phyloP scores from a whole-genome alignment of 1,284 basidiomycete species.

The Boletus holoroseus region DNA sequence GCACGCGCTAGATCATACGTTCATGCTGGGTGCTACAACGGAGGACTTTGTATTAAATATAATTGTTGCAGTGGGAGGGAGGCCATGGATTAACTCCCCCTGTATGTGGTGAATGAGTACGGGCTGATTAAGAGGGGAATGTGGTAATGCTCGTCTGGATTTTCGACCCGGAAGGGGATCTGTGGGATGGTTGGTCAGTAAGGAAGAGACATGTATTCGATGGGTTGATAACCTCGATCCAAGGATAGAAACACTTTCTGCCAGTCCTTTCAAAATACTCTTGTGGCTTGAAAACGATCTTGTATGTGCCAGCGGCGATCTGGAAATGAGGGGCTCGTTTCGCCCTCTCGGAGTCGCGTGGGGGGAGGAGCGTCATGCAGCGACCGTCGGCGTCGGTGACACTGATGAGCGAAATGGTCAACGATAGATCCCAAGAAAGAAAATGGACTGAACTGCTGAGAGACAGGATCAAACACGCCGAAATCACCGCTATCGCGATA shows the following conservation, averaged over 20 bases:
- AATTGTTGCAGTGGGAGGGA: not conserved
- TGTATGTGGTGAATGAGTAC: constrained; percentile 88
- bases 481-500: constrained; percentile 31
- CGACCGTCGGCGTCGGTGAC: constrained; percentile 80
- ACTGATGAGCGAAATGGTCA: constrained; percentile 36
- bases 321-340: constrained; percentile 37
- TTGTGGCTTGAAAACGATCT: constrained; percentile 79
- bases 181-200: constrained; percentile 31
- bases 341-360: constrained; percentile 44
- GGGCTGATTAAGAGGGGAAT: constrained; percentile 89
- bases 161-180: constrained; percentile 71
- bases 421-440: not conserved
- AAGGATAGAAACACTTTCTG: constrained; percentile 78
- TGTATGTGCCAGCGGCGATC: constrained; percentile 63
- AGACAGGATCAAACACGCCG: constrained; percentile 49
- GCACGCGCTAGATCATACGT: not conserved
- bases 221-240: constrained; percentile 62
- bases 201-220: not conserved
- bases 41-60: constrained; percentile 2
- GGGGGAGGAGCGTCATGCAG: constrained; percentile 64
- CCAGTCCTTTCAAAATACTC: constrained; percentile 69
- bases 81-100: constrained; percentile 57
- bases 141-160: constrained; percentile 79
- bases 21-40: constrained; percentile 4
- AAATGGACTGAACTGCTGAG: constrained; percentile 47